These are phyloP conservation scores for Lactuca sativa DNA, from an alignment of 129 eudicot genomes.

Conservation along the genomic window DNA sequence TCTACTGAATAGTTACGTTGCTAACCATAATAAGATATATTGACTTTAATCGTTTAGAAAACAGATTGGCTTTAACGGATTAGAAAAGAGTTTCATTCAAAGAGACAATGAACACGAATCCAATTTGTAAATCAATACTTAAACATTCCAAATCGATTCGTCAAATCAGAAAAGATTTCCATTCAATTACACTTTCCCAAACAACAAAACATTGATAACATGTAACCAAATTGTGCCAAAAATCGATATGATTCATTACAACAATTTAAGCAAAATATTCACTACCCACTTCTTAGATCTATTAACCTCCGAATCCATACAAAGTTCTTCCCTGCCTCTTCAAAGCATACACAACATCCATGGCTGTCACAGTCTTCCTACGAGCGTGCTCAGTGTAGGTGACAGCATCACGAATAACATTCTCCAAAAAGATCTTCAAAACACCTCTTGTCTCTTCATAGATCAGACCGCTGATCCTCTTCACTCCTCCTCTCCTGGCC, in stretches of 20 bases:
- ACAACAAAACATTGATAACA: neutral
- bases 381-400: slow-evolving; percentile 38
- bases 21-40: too few species aligned
- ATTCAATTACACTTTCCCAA: neutral
- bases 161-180: neutral
- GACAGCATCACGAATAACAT: slow-evolving; percentile 34
- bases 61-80: too few species aligned
- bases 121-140: neutral
- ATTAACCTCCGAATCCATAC: slow-evolving; percentile 39
- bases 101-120: neutral
- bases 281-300: slow-evolving; percentile 6
- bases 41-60: too few species aligned
- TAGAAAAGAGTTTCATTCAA: too few species aligned
- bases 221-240: neutral
- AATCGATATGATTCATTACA: slow-evolving; percentile 11
- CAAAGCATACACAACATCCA: slow-evolving; percentile 42
- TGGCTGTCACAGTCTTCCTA: slow-evolving; percentile 35
- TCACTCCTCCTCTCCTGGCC: slow-evolving; percentile 37
- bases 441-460: slow-evolving; percentile 33
- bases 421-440: slow-evolving; percentile 35
- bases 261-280: neutral
- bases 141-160: neutral
- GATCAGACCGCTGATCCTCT: slow-evolving; percentile 29
- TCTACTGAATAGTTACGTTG: too few species aligned
- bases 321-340: slow-evolving; percentile 42